These are phyloP conservation scores for Mychonastes homosphaera DNA, from an alignment of 139 green algal species.

Conservation along the genomic window DNA sequence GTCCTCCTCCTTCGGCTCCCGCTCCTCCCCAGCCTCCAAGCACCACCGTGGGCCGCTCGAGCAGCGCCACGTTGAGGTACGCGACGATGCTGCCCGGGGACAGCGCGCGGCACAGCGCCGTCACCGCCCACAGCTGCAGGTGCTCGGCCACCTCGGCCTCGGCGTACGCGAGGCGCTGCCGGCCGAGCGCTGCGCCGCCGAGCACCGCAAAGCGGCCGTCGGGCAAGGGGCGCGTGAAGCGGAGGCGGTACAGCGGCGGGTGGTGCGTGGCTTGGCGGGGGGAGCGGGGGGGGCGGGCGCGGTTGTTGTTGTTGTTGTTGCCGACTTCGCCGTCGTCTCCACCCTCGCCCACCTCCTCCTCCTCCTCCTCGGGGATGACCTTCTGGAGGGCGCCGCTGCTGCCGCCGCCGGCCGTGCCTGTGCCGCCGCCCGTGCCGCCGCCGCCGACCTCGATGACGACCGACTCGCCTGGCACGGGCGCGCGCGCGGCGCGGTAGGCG, in stretches of 20 bases:
- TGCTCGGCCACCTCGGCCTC: slow-evolving; percentile 39
- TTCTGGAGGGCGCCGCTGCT: too few species aligned
- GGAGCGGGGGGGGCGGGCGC: neutral
- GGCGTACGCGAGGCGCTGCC: slow-evolving; percentile 15
- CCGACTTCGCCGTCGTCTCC: too few species aligned
- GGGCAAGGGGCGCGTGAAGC: neutral
- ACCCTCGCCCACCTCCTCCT: neutral
- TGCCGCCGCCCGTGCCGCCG: too few species aligned
- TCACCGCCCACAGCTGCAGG: slow-evolving; percentile 51
- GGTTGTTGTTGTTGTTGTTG: slow-evolving; percentile 5
- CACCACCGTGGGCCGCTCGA: slow-evolving; percentile 82
- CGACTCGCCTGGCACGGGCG: slow-evolving; percentile 7
- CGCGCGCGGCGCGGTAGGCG: slow-evolving; percentile 5
- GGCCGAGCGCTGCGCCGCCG: neutral
- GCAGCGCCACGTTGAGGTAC: slow-evolving; percentile 59
- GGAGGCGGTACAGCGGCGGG: neutral
- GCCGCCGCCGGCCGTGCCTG: too few species aligned
- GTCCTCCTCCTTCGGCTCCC: too few species aligned
- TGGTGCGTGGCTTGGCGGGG: neutral
- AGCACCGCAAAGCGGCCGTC: neutral
- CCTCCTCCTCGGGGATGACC: neutral
- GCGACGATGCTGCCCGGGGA: slow-evolving; percentile 70
- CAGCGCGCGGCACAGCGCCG: slow-evolving; percentile 59
- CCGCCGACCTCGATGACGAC: too few species aligned
- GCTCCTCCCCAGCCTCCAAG: too few species aligned